Base-by-base conservation (phyloP, 768 basidiomycete genomes). In the Porphyrellus cyaneotinctus region DNA sequence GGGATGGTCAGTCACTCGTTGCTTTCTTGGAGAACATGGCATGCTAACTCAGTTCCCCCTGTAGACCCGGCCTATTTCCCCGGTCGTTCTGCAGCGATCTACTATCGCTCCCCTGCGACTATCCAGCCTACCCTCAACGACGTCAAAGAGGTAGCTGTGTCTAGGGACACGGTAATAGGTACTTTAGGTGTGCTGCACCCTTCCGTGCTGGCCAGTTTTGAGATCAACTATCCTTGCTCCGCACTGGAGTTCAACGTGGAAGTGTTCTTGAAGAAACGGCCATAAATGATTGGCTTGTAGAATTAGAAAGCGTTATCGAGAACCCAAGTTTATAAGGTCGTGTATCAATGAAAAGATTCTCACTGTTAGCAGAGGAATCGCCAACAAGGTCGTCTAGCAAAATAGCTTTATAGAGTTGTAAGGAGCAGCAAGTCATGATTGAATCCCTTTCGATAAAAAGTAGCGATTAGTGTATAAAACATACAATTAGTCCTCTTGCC, bases 101-200 rank as follows among this genome's bases (percentile, higher is more conserved):
- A 82, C 73, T 97, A 93, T 72, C 87, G 97, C 42, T 73, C 81
- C 24, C 74, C 75, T 10, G 71, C 76, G 9, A 33, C 30, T 37
- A 22, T 31, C 6, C 59, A 61, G 49, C 43, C 56, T 35, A 58
- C 54, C 39, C 74, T 75, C 62, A 69, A 76, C 46, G 71, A 70
- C 26, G 71, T 85, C 59, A 74, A 80, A 56, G 64, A 77, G 9
- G 73, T 71, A 64, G 81, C 22, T 60, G 69, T 56, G 58, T 72
- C 48, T 45, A 48, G 63, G 48, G 97, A 98, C 70, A 65, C 84
- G 30, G 76, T 79, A 56, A 88, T 99, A 58, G 97, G 97, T 38
- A 81, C 77, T n/a, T 74, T 99, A 53, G 97, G 97, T 26, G 91
- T 97, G 60, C 75, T 99, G 47, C 95, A 99, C 70, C 97, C 97